A percentile compares a stretch with the other conserved stretches of the same genome.
These are phyloP conservation scores for Zoysia pacifica DNA, from an alignment of 176 grass and related monocot genomes.

Conservation along the genomic window DNA sequence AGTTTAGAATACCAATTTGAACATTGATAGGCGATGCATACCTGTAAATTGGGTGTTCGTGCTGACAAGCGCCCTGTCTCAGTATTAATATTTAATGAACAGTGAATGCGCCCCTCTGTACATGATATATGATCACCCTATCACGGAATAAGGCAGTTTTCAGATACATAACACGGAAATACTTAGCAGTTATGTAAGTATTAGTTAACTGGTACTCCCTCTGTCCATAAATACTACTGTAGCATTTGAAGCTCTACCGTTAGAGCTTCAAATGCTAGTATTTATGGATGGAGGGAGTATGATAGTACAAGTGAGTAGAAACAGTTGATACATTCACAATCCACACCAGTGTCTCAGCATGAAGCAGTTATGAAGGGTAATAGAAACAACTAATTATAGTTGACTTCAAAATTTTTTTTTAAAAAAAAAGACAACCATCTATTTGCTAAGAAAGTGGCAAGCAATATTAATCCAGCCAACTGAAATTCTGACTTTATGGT, in stretches of 20 bases:
- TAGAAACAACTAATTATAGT: slow-evolving; percentile 8
- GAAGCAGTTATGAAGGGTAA: background rate
- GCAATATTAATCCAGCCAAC: background rate
- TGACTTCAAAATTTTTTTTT: background rate
- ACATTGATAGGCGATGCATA: slow-evolving; percentile 41
- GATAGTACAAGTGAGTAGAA: slow-evolving; percentile 7
- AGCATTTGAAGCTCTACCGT: too few relatives aligned
- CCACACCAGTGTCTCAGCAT: background rate
- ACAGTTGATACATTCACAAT: background rate
- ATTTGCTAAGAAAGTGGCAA: background rate
- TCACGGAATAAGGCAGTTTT: slow-evolving; percentile 9
- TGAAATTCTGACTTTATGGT: slow-evolving; percentile 18
- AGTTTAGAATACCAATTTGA: slow-evolving; percentile 7
- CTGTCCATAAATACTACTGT: too few relatives aligned
- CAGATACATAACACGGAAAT: slow-evolving; percentile 17
- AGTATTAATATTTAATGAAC: slow-evolving; percentile 97
- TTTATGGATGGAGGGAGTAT: background rate
- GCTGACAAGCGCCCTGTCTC: slow-evolving; percentile 92
- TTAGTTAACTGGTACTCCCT: too few relatives aligned
- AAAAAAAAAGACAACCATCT: background rate
- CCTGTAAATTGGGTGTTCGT: slow-evolving; percentile 84
- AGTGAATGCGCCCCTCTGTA: slow-evolving; percentile 67
- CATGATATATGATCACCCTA: slow-evolving; percentile 88
- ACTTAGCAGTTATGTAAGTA: slow-evolving; percentile 1
- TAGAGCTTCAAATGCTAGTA: too few relatives aligned